A percentile compares a stretch with the other conserved stretches of the same genome.
These are phyloP conservation scores for Dactylellina parvicollis DNA, from an alignment of 2,329 filamentous ascomycete species.

Conservation along the genomic window DNA sequence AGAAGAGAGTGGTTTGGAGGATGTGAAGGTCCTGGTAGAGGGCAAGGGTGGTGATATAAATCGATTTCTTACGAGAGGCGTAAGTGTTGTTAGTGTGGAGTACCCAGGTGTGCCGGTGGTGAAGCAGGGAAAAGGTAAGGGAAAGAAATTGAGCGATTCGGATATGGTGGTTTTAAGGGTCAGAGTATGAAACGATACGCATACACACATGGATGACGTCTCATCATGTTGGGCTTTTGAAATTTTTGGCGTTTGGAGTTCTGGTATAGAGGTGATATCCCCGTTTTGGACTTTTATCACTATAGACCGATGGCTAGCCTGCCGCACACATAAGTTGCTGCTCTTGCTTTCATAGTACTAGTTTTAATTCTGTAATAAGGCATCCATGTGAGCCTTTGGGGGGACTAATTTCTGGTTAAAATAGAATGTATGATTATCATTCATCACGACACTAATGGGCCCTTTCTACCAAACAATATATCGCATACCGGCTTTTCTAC, in stretches of 20 bases:
- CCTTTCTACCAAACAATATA: too few relatives aligned
- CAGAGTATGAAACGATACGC: slow-evolving; percentile 13
- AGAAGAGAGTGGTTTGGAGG: slow-evolving; percentile 41
- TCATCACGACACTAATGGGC: neutral
- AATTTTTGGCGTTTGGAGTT: slow-evolving; percentile 39
- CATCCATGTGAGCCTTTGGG: neutral
- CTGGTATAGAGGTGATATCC: slow-evolving; percentile 34
- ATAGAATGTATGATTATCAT: slow-evolving; percentile 9
- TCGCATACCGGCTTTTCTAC: too few relatives aligned
- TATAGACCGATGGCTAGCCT: slow-evolving; percentile 11
- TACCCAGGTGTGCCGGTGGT: slow-evolving; percentile 35
- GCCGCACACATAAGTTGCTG: neutral
- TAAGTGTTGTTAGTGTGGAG: slow-evolving; percentile 32
- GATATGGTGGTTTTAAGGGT: slow-evolving; percentile 45
- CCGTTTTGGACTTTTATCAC: slow-evolving; percentile 12
- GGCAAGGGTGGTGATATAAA: slow-evolving; percentile 51
- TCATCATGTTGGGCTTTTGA: neutral
- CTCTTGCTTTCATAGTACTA: slow-evolving; percentile 10
- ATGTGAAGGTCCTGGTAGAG: slow-evolving; percentile 44
- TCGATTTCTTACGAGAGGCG: slow-evolving; percentile 43
- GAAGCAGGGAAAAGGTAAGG: slow-evolving; percentile 30
- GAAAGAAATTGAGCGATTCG: slow-evolving; percentile 50
- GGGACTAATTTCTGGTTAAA: neutral
- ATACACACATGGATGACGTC: neutral
- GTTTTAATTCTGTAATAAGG: slow-evolving; percentile 25